Base-by-base conservation (phyloP, 2,329 filamentous ascomycete species). In the Plenodomus biglobosus region DNA sequence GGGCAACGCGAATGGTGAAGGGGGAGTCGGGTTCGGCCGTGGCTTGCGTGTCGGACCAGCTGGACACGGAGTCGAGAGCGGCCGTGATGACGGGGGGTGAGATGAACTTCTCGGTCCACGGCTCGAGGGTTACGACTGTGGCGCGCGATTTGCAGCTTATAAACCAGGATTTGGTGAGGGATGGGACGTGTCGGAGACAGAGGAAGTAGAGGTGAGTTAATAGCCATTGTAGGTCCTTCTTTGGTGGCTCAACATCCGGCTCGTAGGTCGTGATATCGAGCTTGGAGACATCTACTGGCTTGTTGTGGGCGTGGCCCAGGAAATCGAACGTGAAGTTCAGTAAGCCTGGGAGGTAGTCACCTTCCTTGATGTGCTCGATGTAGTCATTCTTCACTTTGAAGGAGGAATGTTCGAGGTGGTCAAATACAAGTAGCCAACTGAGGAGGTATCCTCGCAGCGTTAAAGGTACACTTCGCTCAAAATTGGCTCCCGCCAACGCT, bases 371-470 rank as follows among this genome's bases (percentile, higher is more conserved):
- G 49, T 88, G 84, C 19, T 90, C 83, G 0, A 84, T 82, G 63
- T 96, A 97, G 62, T 92, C 85, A 49, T 83, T 84, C 58, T 90
- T 88, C 15, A 97, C 84, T 61, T 90, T 90, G 69, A 88, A 86
- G 0, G 92, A 90, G 11, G 91, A 85, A 17, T 85, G 83, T 16
- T 79, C 77, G 65, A 92, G 95, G 38, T 92, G 86, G 59, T 95
- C 90, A 65, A 95, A 97, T 0, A 96, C 80, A 1, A 97, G 78
- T 55, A 89, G 83, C 94, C 94, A 99, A 10, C 90, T 88, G 21
- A 96, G 77, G 2, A 99, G 78, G 64, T 96, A 99, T 8, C 86
- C 84, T 43, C 90, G 84, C 40, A 96, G 77, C 0, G 81, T 66
- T 0, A 83, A 75, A 10, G 90, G 90, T 60, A 92, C 87, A 27